A percentile compares a stretch with the other conserved stretches of the same genome.
Conservation (phyloP, 106 monocot genomes). For the Platanthera zijinensis region DNA sequence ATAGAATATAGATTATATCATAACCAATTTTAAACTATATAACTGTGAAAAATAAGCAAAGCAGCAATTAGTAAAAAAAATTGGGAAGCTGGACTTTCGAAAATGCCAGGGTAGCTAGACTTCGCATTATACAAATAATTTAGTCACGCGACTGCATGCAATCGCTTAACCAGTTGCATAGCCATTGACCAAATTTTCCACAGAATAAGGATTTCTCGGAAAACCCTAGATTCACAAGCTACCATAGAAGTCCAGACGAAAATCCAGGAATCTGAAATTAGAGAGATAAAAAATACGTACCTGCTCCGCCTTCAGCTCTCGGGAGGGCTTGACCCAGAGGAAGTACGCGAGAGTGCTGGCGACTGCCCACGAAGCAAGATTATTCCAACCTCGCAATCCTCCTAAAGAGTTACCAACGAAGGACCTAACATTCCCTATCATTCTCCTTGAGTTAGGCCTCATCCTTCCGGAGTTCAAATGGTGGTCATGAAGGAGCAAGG, state of each 20-base stretch:
- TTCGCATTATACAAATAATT: too few relatives aligned
- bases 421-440: slow-evolving; percentile 61
- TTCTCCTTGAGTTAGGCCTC: slow-evolving; percentile 45
- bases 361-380: slow-evolving; percentile 85
- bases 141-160: too few relatives aligned
- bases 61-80: too few relatives aligned
- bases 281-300: slow-evolving; percentile 2
- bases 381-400: slow-evolving; percentile 69
- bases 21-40: too few relatives aligned
- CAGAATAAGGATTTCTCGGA: too few relatives aligned
- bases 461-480: not conserved
- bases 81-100: too few relatives aligned
- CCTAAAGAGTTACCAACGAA: slow-evolving; percentile 77
- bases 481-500: too few relatives aligned
- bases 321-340: slow-evolving; percentile 82
- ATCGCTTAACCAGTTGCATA: too few relatives aligned
- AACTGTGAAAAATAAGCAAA: too few relatives aligned
- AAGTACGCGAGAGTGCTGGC: slow-evolving; percentile 88
- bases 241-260: not conserved
- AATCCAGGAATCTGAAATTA: not conserved
- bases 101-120: too few relatives aligned
- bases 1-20: too few relatives aligned
- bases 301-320: slow-evolving; percentile 71
- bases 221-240: not conserved
- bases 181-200: too few relatives aligned